Conservation (phyloP, 805 yeast species). For the Clavispora asparagi region DNA sequence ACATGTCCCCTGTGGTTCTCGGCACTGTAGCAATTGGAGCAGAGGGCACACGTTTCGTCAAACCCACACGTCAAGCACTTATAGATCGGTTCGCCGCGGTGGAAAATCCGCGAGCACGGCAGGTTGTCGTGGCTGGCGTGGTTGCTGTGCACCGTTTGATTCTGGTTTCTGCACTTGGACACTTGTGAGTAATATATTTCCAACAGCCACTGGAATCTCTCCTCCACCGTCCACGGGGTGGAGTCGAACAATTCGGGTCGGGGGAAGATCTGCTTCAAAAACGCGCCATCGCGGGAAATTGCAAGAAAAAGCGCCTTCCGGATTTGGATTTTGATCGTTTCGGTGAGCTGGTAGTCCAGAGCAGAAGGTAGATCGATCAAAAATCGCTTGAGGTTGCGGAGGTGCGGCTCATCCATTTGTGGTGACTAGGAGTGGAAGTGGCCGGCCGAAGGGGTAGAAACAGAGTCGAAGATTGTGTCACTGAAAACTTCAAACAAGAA, state of each 20-base stretch:
- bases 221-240: conserved; percentile 12
- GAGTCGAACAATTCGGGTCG: conserved; percentile 8
- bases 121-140: conserved; percentile 51
- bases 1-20: conserved; percentile 70
- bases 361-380: conserved; percentile 35
- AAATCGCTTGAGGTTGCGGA: conserved; percentile 18
- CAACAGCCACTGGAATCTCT: conserved; percentile 29
- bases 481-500: background rate
- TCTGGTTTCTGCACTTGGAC: conserved; percentile 13
- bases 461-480: background rate
- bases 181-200: conserved; percentile 21
- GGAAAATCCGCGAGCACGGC: conserved; percentile 70
- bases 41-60: conserved; percentile 81
- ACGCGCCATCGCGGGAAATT: conserved; percentile 38
- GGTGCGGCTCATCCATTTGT: background rate
- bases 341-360: conserved; percentile 25
- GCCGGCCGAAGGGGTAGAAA: background rate
- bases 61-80: conserved; percentile 70
- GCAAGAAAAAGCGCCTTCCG: conserved; percentile 41
- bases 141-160: conserved; percentile 20
- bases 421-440: background rate
- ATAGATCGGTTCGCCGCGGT: conserved; percentile 77
- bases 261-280: conserved; percentile 37
- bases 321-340: conserved; percentile 24
- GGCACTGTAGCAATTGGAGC: conserved; percentile 69